These are phyloP conservation scores for Phytophthora melonis DNA, from an alignment of 352 stramenopile species.

Conservation along the genomic window DNA sequence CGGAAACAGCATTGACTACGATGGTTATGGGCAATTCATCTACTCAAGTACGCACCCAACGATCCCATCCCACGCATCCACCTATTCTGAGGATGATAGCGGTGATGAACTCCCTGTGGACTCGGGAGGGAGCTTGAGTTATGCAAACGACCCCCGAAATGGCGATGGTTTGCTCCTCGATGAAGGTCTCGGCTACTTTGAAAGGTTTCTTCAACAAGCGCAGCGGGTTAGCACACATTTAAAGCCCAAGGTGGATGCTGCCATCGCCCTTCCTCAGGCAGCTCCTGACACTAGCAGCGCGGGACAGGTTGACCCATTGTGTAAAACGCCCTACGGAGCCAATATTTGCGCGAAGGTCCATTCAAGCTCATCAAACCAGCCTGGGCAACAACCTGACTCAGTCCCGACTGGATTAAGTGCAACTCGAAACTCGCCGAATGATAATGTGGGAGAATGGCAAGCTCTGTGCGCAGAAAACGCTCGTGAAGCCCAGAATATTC, in stretches of 20 bases:
- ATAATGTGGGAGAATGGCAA: background rate
- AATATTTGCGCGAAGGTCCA: slow-evolving; percentile 16
- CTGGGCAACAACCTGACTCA: background rate
- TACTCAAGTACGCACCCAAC: slow-evolving; percentile 1
- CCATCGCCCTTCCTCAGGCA: background rate
- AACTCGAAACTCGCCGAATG: background rate
- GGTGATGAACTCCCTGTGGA: slow-evolving; percentile 32
- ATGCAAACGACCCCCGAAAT: slow-evolving; percentile 8
- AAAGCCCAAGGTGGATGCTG: background rate
- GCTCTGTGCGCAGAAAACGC: slow-evolving; percentile 24
- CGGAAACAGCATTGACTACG: slow-evolving; percentile 18
- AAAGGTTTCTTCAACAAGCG: slow-evolving; percentile 24
- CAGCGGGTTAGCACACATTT: background rate
- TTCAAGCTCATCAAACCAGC: slow-evolving; percentile 10
- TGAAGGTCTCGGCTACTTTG: slow-evolving; percentile 23
- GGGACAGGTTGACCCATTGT: background rate
- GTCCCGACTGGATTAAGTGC: background rate
- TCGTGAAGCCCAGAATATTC: slow-evolving; percentile 22
- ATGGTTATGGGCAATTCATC: slow-evolving; percentile 20
- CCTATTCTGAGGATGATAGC: slow-evolving; percentile 22
- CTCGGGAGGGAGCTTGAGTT: slow-evolving; percentile 1
- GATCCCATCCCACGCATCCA: slow-evolving; percentile 9
- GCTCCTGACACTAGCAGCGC: background rate
- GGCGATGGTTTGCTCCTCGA: slow-evolving; percentile 21
- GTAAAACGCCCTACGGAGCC: slow-evolving; percentile 5